phyloP scores from a whole-genome alignment of 2,329 filamentous ascomycete species.

The Epichloe gansuensis region DNA sequence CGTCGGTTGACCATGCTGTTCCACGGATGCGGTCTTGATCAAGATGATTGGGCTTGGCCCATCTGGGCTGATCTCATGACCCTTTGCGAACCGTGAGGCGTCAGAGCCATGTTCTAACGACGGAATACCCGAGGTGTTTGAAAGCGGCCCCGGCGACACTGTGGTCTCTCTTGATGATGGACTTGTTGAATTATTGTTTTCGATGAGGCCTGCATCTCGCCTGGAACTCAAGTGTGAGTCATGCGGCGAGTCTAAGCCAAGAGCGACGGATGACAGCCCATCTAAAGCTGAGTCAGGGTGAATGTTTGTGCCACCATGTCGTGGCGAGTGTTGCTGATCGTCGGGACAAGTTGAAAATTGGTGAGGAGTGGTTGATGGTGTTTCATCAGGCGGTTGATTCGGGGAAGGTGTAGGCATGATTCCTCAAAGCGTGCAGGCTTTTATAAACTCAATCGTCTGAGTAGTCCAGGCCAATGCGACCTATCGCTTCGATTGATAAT shows the following conservation, averaged over 20 bases:
- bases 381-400: constrained; percentile 24
- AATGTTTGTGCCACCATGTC: constrained; percentile 12
- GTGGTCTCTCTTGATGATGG: constrained; percentile 28
- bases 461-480: neutral
- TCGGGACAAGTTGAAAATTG: constrained; percentile 33
- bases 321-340: constrained; percentile 21
- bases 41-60: neutral
- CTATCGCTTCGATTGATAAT: neutral
- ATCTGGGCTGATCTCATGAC: constrained; percentile 11
- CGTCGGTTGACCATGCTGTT: constrained; percentile 5
- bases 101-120: constrained; percentile 22
- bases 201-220: constrained; percentile 2
- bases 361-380: constrained; percentile 24
- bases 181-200: constrained; percentile 15
- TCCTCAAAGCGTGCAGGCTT: neutral
- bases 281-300: constrained; percentile 12
- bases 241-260: constrained; percentile 6
- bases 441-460: neutral
- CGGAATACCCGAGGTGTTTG: constrained; percentile 20
- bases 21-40: neutral
- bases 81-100: constrained; percentile 20
- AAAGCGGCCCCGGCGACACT: constrained; percentile 30
- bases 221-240: neutral
- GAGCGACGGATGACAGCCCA: constrained; percentile 11
- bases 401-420: constrained; percentile 36